Evolutionary conservation across 352 stramenopile genomes (phyloP), one percentile per base, ranked within the genome.

Genomic region (Phytophthora rubi): DNA sequence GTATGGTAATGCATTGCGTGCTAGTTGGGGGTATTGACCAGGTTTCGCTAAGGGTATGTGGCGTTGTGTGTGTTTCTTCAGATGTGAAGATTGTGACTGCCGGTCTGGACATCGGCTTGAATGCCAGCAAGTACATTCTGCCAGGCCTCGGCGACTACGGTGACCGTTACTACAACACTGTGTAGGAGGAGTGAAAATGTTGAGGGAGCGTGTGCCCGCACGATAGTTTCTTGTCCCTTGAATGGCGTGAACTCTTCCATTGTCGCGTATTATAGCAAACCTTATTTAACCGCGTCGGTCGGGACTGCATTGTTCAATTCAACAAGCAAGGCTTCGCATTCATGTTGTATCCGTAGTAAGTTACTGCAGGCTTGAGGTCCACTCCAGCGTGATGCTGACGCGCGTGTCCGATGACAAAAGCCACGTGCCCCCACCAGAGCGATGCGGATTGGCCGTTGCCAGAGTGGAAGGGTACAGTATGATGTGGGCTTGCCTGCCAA

Each of bases 121-220:
- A 99, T 80, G 88, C 93, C 62, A 82, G 95, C 33, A 98, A 98
- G 79, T 99, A 95, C 78, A 99, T 99, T 68, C 73, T 99, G 48
- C 97, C 97, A 4, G 97, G 97, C 12, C 79, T 99, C 13, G 97
- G 97, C 30, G 96, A 99, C 85, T 99, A 98, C 72, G 95, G 95
- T 18, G 96, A 98, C 78, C 83, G 94, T 53, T 99, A 97, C 79
- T 98, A 85, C 71, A 91, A 91, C 82, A 91, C 83, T 15, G 76
- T 89, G 57, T 76, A 64, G 70, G 2, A 44, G 28, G 16, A 58
- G 15, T 6, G 18, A 16, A 7, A 12, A 47, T 53, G 32, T 10
- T 42, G 49, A 53, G n/a, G 47, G 44, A 4, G 0, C 53, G 44
- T 12, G 33, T 16, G 16, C 23, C 18, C 9, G 42, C 39, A 51